Percentiles rank a stretch among this genome's conserved stretches.
phyloP scores from a whole-genome alignment of 1,139 yeast genomes.

The Kluyveromyces sp. region DNA sequence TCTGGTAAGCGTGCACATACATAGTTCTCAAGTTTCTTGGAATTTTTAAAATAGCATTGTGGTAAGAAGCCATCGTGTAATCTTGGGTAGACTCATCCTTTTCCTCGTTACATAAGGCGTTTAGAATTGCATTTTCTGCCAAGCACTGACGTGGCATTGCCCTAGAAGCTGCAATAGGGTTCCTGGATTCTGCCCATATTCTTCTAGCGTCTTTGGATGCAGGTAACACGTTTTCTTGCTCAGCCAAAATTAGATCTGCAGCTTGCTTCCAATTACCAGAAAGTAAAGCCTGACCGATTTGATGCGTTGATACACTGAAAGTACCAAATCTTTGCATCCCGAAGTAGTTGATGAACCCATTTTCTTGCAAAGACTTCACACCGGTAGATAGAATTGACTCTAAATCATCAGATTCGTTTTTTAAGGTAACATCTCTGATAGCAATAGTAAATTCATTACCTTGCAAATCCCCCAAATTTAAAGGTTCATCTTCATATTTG shows the following conservation, averaged over 20 bases:
- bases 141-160: conserved; percentile 81
- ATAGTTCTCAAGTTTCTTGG: conserved; percentile 88
- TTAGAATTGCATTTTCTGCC: conserved; percentile 73
- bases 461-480: conserved; percentile 70
- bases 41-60: conserved; percentile 79
- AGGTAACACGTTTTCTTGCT: conserved; percentile 77
- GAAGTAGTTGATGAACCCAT: conserved; percentile 86
- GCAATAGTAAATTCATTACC: conserved; percentile 89
- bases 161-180: conserved; percentile 57
- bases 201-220: conserved; percentile 75
- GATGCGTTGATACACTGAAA: conserved; percentile 84
- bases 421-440: conserved; percentile 48
- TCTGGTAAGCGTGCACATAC: conserved; percentile 97
- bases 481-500: conserved; percentile 51
- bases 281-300: conserved; percentile 65
- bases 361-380: conserved; percentile 48
- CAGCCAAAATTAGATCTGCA: conserved; percentile 68
- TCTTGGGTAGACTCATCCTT: conserved; percentile 41
- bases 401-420: conserved; percentile 20
- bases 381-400: conserved; percentile 44
- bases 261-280: conserved; percentile 74
- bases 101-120: conserved; percentile 42
- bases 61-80: conserved; percentile 46
- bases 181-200: conserved; percentile 69
- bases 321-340: conserved; percentile 99